Base-by-base conservation (phyloP, 768 basidiomycete genomes). In the Cubamyces sp. region DNA sequence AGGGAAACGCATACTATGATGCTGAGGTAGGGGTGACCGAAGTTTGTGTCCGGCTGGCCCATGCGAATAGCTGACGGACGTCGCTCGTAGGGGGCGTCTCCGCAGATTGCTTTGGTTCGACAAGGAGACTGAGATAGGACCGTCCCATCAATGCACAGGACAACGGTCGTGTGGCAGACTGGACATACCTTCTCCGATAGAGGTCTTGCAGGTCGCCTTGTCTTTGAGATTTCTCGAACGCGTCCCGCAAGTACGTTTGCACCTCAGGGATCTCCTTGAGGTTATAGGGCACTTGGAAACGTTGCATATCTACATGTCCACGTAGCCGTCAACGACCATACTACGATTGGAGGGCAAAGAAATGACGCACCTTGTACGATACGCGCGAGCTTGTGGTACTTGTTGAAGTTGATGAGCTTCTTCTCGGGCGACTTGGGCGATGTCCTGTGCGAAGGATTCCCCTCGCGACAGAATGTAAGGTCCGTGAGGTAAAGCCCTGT, bases 401-500 rank as follows among this genome's bases (percentile, higher is more conserved):
- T 96, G 75, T 96, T 96, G 71, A 97, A 95, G 75, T 99, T 99
- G 72, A 98, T 82, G 41, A 99, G 77, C 68, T 87, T 91, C 75
- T 92, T 88, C 61, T 83, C 83, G 1, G 89, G 80, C 56, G 87
- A 87, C 59, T 85, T 74, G 0, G 94, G 91, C 5, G 95, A 92
- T 16, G 87, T 83, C 66, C 96, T 84, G 68, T 89, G 81, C 15
- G 91, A 89, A 16, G 92, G 90, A 73, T 98, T 98, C 19, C 96
- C 96, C 70, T 98, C 96, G 42, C 91, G 86, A 71, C 94, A 96
- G 75, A 98, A 98, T 6, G 94, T 98, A 61, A 97, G 82, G 74
- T 96, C 94, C 11, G 94, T 94, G 64, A 96, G 78, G 74, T 94
- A 95, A 39, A 94, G 79, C 51, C 91, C 91, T 92, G 61, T 8